These are phyloP conservation scores for Prunus dulcis DNA, from an alignment of 306 rosid genomes.

Conservation along the genomic window DNA sequence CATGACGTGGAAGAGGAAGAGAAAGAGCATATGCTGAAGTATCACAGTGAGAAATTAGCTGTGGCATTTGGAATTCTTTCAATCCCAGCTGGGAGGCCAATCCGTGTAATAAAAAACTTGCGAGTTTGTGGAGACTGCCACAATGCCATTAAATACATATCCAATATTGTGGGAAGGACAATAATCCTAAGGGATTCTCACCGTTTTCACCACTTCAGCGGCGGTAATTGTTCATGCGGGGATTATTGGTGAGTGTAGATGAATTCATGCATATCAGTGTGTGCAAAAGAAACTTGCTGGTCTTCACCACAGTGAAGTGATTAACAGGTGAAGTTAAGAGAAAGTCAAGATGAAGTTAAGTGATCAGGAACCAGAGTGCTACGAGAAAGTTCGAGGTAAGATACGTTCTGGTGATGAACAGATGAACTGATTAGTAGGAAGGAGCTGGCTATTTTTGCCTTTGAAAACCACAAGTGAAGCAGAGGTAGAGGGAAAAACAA, in stretches of 20 bases:
- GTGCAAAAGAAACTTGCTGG: not conserved
- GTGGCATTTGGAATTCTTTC: constrained; percentile 83
- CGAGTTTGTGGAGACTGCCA: constrained; percentile 87
- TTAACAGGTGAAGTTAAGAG: no score
- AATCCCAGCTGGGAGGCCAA: constrained; percentile 75
- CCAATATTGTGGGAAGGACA: constrained; percentile 72
- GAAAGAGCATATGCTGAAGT: constrained; percentile 72
- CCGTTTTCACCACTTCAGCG: constrained; percentile 82
- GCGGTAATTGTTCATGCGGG: constrained; percentile 73
- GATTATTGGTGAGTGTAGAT: constrained; percentile 64
- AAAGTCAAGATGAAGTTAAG: no score
- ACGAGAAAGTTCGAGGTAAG: not conserved
- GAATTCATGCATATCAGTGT: not conserved
- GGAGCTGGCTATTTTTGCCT: not conserved
- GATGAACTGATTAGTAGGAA: not conserved
- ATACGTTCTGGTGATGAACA: not conserved
- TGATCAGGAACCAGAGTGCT: not conserved
- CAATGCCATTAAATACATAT: constrained; percentile 74
- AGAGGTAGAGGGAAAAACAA: not conserved
- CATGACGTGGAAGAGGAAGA: constrained; percentile 96
- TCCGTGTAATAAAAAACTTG: constrained; percentile 77
- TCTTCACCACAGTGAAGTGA: not conserved
- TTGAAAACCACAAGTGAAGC: not conserved
- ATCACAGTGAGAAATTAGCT: constrained; percentile 88
- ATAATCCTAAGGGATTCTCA: constrained; percentile 78